Base-by-base conservation (phyloP, 225 moss, liverwort and hornwort species). In the Polytrichum commune region DNA sequence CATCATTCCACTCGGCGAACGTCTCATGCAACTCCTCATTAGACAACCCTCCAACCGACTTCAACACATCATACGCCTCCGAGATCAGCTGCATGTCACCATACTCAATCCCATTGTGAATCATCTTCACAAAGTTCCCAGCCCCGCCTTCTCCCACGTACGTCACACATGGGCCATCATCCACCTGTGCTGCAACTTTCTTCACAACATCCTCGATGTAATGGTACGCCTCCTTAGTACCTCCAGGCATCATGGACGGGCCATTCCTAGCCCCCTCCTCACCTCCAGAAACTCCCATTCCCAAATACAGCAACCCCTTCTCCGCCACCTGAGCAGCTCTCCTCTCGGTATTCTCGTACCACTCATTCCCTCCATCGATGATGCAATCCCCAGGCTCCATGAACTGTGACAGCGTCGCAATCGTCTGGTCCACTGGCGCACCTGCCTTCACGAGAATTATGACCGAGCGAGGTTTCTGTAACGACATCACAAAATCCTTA, bases 61-160 rank as follows among this genome's bases (percentile, higher is more conserved):
- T 92, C 54, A 95, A 81, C n/a, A 95, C 95, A 73, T 95, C 95
- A 63, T 95, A 95, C 0, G 95, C 95, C 75, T 95, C 95, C 24
- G 92, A 89, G 60, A 95, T 95, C 67, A 95, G 84, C 79, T 95
- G 92, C 95, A 95, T 95, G 74, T 95, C 95, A 54, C 95, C 95
- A 29, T 95, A 92, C 64, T 95, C 95, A 53, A 95, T 95, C 5
- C 95, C 95, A 64, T 95, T 95, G 83, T 95, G 95, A 53, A 95
- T 82, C 95, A 95, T 95, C 81, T 95, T 95, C 67, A 92, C 95
- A 16, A 86, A 95, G 65, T 95, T 95, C 1, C 95, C 95, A 0
- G 92, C 68, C 8, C 95, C 95, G 5, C 95, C 95, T 1, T 74
- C 82, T 5, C 95, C 95, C 1, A 95, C 92, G 30, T 95, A 95